These are phyloP conservation scores for Solanum medicagineum DNA, from an alignment of 257 asterid genomes.

Conservation along the genomic window DNA sequence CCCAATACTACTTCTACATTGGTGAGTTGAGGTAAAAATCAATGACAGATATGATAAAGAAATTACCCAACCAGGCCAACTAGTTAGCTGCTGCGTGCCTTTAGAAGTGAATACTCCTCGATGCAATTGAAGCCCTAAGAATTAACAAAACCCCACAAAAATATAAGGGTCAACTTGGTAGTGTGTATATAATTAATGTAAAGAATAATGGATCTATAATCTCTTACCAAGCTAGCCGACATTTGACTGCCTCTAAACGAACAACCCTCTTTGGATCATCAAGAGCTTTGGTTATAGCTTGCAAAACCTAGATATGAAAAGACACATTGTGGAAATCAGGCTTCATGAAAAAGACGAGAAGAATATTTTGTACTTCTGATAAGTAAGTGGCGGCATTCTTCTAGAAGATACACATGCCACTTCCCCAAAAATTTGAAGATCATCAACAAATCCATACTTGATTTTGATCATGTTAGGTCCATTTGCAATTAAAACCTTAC, in stretches of 20 bases:
- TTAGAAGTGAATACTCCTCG: slow-evolving; percentile 36
- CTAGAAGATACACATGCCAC: background rate
- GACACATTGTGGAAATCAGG: background rate
- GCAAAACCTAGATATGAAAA: slow-evolving; percentile 51
- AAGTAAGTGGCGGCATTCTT: background rate
- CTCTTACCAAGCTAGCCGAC: slow-evolving; percentile 78
- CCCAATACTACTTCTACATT: background rate
- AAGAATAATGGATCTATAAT: background rate
- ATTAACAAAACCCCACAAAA: background rate
- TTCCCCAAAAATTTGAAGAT: background rate
- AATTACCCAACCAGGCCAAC: slow-evolving; percentile 7
- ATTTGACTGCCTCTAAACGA: slow-evolving; percentile 85
- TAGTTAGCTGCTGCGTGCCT: background rate
- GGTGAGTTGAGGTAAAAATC: background rate
- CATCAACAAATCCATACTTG: background rate
- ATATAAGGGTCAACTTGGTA: background rate
- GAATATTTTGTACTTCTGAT: background rate
- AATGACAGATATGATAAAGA: background rate
- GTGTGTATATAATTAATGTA: background rate
- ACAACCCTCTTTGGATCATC: slow-evolving; percentile 85
- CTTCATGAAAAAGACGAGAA: background rate
- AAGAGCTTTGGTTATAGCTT: slow-evolving; percentile 58
- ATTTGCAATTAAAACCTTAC: background rate
- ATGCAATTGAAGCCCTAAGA: slow-evolving; percentile 47
- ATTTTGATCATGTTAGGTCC: background rate